phyloP scores from a whole-genome alignment of 2,329 filamentous ascomycete species.

The Aureobasidium sp. region DNA sequence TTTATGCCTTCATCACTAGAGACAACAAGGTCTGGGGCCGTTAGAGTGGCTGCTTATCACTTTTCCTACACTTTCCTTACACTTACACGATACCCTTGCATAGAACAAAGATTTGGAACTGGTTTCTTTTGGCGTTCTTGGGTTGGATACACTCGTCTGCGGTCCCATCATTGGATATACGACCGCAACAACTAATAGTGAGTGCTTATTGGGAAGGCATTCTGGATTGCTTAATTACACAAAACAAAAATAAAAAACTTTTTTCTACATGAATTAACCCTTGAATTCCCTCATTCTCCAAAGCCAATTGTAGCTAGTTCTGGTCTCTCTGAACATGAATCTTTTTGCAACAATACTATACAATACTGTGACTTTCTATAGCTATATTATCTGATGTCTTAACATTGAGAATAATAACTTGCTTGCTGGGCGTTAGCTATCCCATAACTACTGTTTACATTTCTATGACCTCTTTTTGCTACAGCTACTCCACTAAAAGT shows the following conservation, averaged over 20 bases:
- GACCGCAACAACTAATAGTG: not conserved
- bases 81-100: not conserved
- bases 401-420: not conserved
- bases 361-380: not conserved
- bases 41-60: not conserved
- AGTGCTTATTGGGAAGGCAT: not conserved
- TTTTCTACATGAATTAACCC: not conserved
- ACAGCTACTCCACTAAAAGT: not conserved
- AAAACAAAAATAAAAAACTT: not conserved
- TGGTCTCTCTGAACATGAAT: not conserved
- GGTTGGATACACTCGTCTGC: not conserved
- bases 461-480: not conserved
- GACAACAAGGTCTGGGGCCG: slow-evolving; percentile 25
- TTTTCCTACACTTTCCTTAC: not conserved
- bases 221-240: not conserved
- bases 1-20: slow-evolving; percentile 48
- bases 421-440: not conserved
- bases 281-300: not conserved
- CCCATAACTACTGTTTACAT: not conserved
- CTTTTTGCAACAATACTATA: not conserved
- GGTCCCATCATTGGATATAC: not conserved
- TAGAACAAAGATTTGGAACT: not conserved
- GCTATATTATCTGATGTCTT: not conserved
- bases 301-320: not conserved
- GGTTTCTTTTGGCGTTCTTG: not conserved